Conservation (phyloP, 2,329 filamentous ascomycete genomes). For the Macrophomina pseudophaseolina region DNA sequence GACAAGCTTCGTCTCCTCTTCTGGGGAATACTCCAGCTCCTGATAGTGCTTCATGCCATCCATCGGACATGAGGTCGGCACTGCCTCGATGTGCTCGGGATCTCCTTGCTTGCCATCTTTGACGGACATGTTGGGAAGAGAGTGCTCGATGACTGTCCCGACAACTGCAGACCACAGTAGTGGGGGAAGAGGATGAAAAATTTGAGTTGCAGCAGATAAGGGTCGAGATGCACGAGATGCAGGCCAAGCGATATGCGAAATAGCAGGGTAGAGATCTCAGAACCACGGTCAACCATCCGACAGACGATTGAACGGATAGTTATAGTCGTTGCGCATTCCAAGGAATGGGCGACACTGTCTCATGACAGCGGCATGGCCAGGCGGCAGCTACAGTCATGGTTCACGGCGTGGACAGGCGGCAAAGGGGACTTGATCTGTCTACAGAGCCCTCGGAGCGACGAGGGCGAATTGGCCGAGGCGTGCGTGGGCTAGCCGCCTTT, state of each 20-base stretch:
- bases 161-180: background rate
- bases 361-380: background rate
- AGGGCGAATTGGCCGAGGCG: constrained; percentile 7
- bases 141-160: too few species aligned
- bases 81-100: background rate
- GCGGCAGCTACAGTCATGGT: background rate
- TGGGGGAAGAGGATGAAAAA: background rate
- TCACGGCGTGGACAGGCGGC: background rate
- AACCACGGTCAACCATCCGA: background rate
- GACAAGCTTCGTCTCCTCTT: constrained; percentile 52
- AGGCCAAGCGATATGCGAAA: constrained; percentile 2
- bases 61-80: background rate
- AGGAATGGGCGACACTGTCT: background rate
- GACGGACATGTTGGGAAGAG: background rate
- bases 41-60: background rate
- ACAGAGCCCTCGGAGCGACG: constrained; percentile 4
- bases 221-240: background rate
- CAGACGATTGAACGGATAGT: background rate
- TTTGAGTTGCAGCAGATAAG: background rate
- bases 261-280: background rate
- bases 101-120: background rate
- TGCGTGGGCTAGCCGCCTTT: background rate
- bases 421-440: background rate
- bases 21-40: background rate
- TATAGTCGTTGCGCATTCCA: constrained; percentile 8